Evolutionary conservation across 1,139 yeast genomes (phyloP).

Genomic region (Kurtzmaniella natalensis): DNA sequence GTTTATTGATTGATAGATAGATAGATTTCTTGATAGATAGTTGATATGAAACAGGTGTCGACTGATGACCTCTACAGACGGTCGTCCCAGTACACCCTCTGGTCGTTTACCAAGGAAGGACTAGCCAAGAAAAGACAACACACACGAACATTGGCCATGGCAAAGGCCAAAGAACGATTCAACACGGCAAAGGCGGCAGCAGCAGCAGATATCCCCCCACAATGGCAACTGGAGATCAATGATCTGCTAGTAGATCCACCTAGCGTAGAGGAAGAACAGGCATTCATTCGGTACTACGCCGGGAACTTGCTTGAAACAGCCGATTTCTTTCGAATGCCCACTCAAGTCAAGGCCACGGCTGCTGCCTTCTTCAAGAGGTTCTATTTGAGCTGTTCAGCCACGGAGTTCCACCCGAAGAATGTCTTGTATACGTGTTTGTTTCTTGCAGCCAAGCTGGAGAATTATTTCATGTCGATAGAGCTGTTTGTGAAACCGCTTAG

Average conservation of each 20-base stretch:
- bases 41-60: conserved; percentile 22
- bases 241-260: conserved; percentile 41
- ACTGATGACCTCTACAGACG: conserved; percentile 85
- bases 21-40: too few relatives aligned
- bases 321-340: conserved; percentile 43
- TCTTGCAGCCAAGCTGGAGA: conserved; percentile 89
- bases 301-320: conserved; percentile 60
- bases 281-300: conserved; percentile 65
- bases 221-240: conserved; percentile 23
- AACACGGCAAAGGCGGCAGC: conserved; percentile 14
- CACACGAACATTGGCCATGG: conserved; percentile 52
- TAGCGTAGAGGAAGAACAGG: conserved; percentile 63
- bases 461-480: conserved; percentile 80
- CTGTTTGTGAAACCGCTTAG: conserved; percentile 71
- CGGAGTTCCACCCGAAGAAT: conserved; percentile 85
- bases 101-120: conserved; percentile 73
- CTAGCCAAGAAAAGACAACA: conserved; percentile 43
- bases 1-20: too few relatives aligned
- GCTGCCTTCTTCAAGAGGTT: conserved; percentile 78
- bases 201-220: conserved; percentile 26
- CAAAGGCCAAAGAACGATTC: conserved; percentile 35
- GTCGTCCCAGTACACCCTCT: conserved; percentile 74
- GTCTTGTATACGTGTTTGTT: conserved; percentile 82
- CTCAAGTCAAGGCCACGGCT: conserved; percentile 71
- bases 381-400: conserved; percentile 70